phyloP scores from a whole-genome alignment of 495 filamentous ascomycete species.

The Annulohypoxylon stygium region DNA sequence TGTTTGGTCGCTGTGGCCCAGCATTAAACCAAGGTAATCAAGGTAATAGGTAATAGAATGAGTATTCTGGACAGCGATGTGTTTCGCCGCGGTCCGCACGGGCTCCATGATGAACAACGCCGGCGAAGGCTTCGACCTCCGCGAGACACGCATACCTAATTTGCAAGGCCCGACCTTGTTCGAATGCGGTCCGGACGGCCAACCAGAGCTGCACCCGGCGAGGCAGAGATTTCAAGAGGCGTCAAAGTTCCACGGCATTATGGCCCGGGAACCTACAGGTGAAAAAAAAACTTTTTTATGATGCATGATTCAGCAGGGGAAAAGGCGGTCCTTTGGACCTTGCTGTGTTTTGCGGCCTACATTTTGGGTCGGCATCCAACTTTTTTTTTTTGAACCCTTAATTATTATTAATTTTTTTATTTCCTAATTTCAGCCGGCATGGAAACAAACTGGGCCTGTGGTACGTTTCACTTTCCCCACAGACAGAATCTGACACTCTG shows the following conservation, averaged over 20 bases:
- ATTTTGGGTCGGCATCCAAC: constrained; percentile 21
- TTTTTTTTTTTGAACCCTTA: constrained; percentile 19
- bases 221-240: constrained; percentile 43
- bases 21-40: constrained; percentile 2
- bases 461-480: constrained; percentile 47
- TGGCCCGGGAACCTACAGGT: constrained; percentile 35
- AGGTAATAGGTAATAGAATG: not conserved
- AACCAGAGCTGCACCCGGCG: constrained; percentile 38
- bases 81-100: constrained; percentile 15
- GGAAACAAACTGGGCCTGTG: constrained; percentile 33
- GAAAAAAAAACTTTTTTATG: not conserved
- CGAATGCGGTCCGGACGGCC: constrained; percentile 32
- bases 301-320: constrained; percentile 28
- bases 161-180: constrained; percentile 44
- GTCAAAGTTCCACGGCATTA: constrained; percentile 42
- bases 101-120: constrained; percentile 17
- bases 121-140: constrained; percentile 27
- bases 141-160: constrained; percentile 36
- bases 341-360: constrained; percentile 9
- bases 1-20: constrained; percentile 19
- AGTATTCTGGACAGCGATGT: not conserved
- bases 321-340: not conserved
- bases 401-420: constrained; percentile 10
- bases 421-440: constrained; percentile 6
- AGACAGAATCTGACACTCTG: constrained; percentile 48